phyloP scores from a whole-genome alignment of 2,329 filamentous ascomycete species.

The Ploettnerulaceae sp. region DNA sequence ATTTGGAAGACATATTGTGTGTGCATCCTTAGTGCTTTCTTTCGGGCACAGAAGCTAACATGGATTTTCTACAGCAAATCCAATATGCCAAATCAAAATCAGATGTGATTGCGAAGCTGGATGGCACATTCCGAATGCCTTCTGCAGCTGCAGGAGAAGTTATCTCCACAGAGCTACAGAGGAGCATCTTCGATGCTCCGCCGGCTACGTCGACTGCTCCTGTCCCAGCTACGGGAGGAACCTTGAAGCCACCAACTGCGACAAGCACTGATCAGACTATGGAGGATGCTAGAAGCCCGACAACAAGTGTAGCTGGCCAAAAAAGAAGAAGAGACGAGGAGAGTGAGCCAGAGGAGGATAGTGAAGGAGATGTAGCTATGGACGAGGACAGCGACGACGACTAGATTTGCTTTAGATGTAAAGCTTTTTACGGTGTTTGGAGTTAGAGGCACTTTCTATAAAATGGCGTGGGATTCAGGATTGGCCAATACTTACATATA shows the following conservation, averaged over 20 bases:
- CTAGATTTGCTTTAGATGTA: conserved; percentile 11
- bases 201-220: conserved; percentile 40
- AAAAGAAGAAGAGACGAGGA: conserved; percentile 65
- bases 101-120: conserved; percentile 81
- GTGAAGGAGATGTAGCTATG: conserved; percentile 58
- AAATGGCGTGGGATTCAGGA: conserved; percentile 3
- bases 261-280: conserved; percentile 43
- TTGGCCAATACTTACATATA: conserved; percentile 13
- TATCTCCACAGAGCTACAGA: conserved; percentile 68
- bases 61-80: conserved; percentile 60
- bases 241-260: conserved; percentile 44
- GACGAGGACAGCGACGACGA: conserved; percentile 50
- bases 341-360: conserved; percentile 67
- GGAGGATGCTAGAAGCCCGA: conserved; percentile 49
- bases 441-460: conserved; percentile 13
- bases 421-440: conserved; percentile 25
- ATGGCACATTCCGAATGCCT: conserved; percentile 79
- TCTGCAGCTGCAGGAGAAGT: conserved; percentile 49
- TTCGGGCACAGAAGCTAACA: not conserved
- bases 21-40: conserved; percentile 33
- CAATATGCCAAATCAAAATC: conserved; percentile 88
- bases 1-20: conserved; percentile 77
- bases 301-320: conserved; percentile 48
- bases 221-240: conserved; percentile 38
- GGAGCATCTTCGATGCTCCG: conserved; percentile 73